Evolutionary conservation across 768 basidiomycete species (phyloP).

Genomic region (Pleurotus eryngii): DNA sequence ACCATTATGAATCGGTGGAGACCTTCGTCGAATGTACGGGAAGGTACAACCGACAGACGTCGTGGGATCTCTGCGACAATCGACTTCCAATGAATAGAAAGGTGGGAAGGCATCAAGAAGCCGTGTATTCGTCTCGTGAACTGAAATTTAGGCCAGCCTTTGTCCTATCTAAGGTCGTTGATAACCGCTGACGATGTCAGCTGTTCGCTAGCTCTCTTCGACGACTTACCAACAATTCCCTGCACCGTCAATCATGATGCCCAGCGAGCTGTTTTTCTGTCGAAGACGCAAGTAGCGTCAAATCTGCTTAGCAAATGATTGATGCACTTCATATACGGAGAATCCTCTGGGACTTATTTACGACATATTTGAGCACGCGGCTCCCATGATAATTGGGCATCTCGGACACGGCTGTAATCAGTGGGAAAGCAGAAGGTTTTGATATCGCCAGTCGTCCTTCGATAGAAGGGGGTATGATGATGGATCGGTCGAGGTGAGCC

Average conservation of each 20-base stretch:
- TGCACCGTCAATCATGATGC: background rate
- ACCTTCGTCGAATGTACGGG: background rate
- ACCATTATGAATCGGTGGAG: background rate
- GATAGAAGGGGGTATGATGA: background rate
- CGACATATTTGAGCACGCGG: background rate
- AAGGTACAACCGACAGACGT: background rate
- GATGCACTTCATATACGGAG: background rate
- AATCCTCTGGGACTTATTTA: constrained; percentile 2
- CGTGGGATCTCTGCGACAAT: background rate
- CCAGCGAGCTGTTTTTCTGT: background rate
- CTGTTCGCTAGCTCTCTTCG: background rate
- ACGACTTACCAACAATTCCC: background rate
- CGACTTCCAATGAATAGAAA: background rate
- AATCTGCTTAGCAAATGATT: background rate
- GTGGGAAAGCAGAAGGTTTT: background rate
- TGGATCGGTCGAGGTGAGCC: background rate
- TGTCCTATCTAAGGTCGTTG: background rate
- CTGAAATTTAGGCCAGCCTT: background rate
- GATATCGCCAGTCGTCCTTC: background rate
- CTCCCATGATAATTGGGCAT: constrained; percentile 2
- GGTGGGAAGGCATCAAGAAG: background rate
- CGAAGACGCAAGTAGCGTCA: background rate
- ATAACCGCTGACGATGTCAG: background rate
- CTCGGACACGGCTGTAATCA: constrained; percentile 3
- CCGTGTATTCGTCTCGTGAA: background rate